Conservation (phyloP, 345 rosid species). For the Eucalyptus regnans region DNA sequence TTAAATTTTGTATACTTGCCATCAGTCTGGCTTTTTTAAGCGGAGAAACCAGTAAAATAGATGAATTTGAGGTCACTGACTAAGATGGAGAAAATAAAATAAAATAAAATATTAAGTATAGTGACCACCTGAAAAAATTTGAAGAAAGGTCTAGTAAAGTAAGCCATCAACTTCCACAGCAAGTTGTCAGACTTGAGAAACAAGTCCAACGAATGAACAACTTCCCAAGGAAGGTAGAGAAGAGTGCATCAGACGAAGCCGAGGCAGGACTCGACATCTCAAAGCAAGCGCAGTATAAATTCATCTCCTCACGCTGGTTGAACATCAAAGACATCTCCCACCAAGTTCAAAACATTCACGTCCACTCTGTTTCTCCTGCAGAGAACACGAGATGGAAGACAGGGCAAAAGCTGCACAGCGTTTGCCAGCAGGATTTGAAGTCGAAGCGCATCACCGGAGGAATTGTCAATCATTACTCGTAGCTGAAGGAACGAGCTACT, state of each 20-base stretch:
- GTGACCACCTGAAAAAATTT: neutral
- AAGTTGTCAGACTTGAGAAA: neutral
- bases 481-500: neutral
- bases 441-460: neutral
- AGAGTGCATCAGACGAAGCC: neutral
- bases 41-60: neutral
- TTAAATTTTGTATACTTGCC: neutral
- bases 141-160: neutral
- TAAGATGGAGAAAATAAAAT: neutral
- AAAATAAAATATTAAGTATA: neutral
- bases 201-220: neutral
- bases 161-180: neutral
- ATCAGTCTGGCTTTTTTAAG: neutral
- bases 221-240: neutral
- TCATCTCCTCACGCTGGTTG: neutral
- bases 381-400: neutral
- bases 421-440: neutral
- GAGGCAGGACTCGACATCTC: neutral
- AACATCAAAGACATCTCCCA: neutral
- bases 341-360: accelerated
- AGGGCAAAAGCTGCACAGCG: accelerated
- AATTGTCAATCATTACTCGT: neutral
- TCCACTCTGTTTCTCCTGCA: neutral
- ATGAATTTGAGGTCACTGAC: neutral
- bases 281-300: neutral